Evolutionary conservation across 495 filamentous ascomycete species (phyloP).

Genomic region (Chaetomium fimeti): DNA sequence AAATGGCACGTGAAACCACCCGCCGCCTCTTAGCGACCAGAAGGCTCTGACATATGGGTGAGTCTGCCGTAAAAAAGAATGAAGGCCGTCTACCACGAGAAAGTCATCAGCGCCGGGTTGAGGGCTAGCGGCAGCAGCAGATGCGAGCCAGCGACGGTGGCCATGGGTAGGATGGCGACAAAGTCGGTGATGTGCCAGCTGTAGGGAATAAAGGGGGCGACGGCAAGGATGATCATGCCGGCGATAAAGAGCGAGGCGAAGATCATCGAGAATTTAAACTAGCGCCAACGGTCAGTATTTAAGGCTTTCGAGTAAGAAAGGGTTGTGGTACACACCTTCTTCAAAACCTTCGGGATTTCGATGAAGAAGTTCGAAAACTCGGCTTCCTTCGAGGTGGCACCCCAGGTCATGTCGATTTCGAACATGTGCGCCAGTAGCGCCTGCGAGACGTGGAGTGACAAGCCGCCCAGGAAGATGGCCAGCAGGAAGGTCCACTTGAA

Average conservation of each 20-base stretch:
- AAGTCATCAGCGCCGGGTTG: conserved; percentile 79
- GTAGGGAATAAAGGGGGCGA: conserved; percentile 60
- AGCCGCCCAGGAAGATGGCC: conserved; percentile 66
- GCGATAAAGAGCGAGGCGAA: conserved; percentile 61
- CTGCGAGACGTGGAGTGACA: conserved; percentile 67
- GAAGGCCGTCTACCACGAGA: conserved; percentile 60
- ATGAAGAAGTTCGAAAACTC: conserved; percentile 78
- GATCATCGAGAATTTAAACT: conserved; percentile 73
- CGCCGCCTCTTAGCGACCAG: neutral
- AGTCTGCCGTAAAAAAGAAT: neutral
- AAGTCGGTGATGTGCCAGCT: conserved; percentile 72
- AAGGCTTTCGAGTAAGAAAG: neutral
- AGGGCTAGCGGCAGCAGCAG: conserved; percentile 69
- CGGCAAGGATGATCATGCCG: conserved; percentile 67
- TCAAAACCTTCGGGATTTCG: conserved; percentile 72
- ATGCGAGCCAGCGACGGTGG: conserved; percentile 66
- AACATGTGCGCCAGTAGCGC: conserved; percentile 69
- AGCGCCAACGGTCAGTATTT: neutral
- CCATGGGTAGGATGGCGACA: conserved; percentile 78
- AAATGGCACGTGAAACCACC: conserved; percentile 5
- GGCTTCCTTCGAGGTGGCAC: conserved; percentile 67
- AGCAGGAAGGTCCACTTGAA: conserved; percentile 72
- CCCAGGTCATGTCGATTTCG: conserved; percentile 72
- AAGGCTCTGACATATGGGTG: neutral
- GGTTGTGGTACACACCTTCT: conserved; percentile 42